These are phyloP conservation scores for Pythium plurisporium DNA, from an alignment of 352 stramenopile species.

Conservation along the genomic window DNA sequence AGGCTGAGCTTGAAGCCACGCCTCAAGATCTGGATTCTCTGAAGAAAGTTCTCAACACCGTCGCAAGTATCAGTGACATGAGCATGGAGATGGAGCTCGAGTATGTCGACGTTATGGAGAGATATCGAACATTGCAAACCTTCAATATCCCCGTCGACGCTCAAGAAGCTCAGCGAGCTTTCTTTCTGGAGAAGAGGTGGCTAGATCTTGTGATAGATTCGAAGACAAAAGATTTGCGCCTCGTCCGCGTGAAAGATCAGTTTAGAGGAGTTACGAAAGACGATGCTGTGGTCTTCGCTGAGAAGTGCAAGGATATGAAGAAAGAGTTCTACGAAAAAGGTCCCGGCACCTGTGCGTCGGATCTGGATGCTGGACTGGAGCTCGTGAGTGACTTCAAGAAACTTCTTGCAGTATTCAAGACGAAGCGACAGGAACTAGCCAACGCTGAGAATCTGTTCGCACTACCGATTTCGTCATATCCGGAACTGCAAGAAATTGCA, in stretches of 20 bases:
- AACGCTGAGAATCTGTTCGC: conserved; percentile 95
- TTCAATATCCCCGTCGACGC: conserved; percentile 79
- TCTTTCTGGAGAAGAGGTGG: conserved; percentile 84
- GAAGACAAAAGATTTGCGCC: conserved; percentile 91
- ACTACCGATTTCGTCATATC: conserved; percentile 88
- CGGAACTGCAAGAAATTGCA: conserved; percentile 84
- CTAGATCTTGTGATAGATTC: conserved; percentile 68
- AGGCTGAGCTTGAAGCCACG: conserved; percentile 70
- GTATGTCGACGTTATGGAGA: conserved; percentile 91
- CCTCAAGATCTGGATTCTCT: conserved; percentile 90
- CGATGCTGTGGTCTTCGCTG: conserved; percentile 84
- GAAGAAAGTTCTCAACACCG: conserved; percentile 92
- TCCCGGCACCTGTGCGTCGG: conserved; percentile 72
- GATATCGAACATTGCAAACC: conserved; percentile 84
- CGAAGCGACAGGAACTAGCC: conserved; percentile 79
- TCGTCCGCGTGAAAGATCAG: conserved; percentile 93
- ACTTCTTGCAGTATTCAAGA: conserved; percentile 71
- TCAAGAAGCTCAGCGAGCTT: conserved; percentile 58
- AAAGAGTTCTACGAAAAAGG: conserved; percentile 84
- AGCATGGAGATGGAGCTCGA: conserved; percentile 94
- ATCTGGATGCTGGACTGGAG: conserved; percentile 89
- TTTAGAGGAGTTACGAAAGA: conserved; percentile 93
- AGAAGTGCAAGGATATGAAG: conserved; percentile 84
- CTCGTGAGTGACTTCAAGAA: conserved; percentile 85
- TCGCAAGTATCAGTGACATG: conserved; percentile 81